A percentile compares a stretch with the other conserved stretches of the same genome.
phyloP scores from a whole-genome alignment of 2,329 filamentous ascomycete genomes.

The Colletotrichum liriopes region DNA sequence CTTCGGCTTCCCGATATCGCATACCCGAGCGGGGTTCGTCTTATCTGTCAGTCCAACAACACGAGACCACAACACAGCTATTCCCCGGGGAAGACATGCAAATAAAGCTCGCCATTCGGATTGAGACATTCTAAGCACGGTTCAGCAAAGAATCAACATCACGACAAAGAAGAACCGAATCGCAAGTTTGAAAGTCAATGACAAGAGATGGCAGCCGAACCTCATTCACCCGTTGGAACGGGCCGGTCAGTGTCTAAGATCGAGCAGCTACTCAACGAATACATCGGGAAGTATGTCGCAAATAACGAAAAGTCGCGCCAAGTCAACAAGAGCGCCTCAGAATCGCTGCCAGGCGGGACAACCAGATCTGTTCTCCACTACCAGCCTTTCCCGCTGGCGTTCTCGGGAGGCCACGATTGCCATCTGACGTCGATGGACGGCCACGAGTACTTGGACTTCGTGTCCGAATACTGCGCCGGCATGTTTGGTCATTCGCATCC shows the following conservation, averaged over 20 bases:
- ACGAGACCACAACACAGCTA: neutral
- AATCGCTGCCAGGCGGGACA: constrained; percentile 61
- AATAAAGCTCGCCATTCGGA: no score
- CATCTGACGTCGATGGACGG: constrained; percentile 60
- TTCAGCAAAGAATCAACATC: neutral
- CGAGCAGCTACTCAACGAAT: constrained; percentile 10
- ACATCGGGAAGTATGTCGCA: constrained; percentile 19
- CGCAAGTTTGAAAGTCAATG: neutral
- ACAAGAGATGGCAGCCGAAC: neutral
- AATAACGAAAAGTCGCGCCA: constrained; percentile 56
- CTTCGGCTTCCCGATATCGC: constrained; percentile 26
- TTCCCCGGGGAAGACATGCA: constrained; percentile 13
- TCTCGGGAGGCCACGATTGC: constrained; percentile 55
- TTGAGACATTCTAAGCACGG: neutral
- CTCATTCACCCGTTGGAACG: neutral
- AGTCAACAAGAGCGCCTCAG: constrained; percentile 57
- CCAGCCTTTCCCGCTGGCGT: constrained; percentile 61
- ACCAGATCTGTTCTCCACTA: constrained; percentile 61
- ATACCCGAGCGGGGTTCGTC: constrained; percentile 37
- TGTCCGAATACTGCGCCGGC: constrained; percentile 76
- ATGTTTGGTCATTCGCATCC: constrained; percentile 77
- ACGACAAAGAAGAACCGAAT: neutral
- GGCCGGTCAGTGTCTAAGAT: neutral
- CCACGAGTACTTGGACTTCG: constrained; percentile 70
- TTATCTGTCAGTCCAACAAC: constrained; percentile 2